phyloP scores from a whole-genome alignment of 1,139 yeast genomes.

The Pichia cactophila region DNA sequence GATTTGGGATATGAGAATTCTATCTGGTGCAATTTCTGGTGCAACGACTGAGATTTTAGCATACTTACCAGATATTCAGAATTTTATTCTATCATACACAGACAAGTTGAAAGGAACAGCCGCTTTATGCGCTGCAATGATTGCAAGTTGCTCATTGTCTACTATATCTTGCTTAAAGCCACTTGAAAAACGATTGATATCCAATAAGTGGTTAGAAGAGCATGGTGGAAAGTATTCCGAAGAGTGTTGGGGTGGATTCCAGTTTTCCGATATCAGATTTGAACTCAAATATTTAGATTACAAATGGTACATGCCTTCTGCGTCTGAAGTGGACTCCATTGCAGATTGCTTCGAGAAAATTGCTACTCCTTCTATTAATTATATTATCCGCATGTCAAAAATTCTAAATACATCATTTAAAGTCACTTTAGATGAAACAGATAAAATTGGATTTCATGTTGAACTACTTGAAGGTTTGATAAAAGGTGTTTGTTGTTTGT shows the following conservation, averaged over 20 bases:
- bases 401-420: slow-evolving; percentile 18
- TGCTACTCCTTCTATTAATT: slow-evolving; percentile 37
- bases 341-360: slow-evolving; percentile 50
- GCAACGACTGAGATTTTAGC: slow-evolving; percentile 47
- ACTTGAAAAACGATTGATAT: slow-evolving; percentile 46
- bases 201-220: slow-evolving; percentile 31
- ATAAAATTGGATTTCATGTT: slow-evolving; percentile 21
- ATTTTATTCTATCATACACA: slow-evolving; percentile 46
- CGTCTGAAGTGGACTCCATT: slow-evolving; percentile 53
- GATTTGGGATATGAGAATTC: slow-evolving; percentile 62
- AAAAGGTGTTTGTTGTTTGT: slow-evolving; percentile 68
- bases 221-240: slow-evolving; percentile 32
- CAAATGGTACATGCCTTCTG: slow-evolving; percentile 69
- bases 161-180: slow-evolving; percentile 56
- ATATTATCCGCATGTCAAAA: slow-evolving; percentile 29
- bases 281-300: slow-evolving; percentile 42
- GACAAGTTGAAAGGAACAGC: slow-evolving; percentile 62
- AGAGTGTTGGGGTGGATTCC: slow-evolving; percentile 68
- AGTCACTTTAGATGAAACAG: slow-evolving; percentile 22
- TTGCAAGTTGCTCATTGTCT: slow-evolving; percentile 48
- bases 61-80: slow-evolving; percentile 40
- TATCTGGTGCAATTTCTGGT: slow-evolving; percentile 67
- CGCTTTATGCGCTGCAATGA: slow-evolving; percentile 26
- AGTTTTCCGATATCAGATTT: slow-evolving; percentile 41
- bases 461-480: slow-evolving; percentile 35